These are phyloP conservation scores for Penicillium italicum DNA, from an alignment of 2,329 filamentous ascomycete genomes.

Conservation along the genomic window DNA sequence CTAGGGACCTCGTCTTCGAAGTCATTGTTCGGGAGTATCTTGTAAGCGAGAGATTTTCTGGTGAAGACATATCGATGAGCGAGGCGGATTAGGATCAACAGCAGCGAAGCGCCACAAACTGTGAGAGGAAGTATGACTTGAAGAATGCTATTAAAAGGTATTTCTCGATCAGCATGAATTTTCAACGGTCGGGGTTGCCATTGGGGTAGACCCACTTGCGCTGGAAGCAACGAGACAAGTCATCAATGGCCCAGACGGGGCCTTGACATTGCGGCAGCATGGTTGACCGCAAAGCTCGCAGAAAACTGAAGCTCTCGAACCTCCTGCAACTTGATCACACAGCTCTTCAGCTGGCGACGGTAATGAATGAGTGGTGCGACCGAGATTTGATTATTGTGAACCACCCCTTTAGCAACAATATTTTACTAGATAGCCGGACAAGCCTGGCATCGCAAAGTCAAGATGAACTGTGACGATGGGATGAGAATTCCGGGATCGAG, in stretches of 20 bases:
- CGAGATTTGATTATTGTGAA: neutral
- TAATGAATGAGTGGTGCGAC: conserved; percentile 9
- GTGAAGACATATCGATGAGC: conserved; percentile 52
- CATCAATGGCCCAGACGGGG: conserved; percentile 59
- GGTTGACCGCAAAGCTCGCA: conserved; percentile 14
- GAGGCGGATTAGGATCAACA: conserved; percentile 60
- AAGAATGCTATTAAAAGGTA: conserved; percentile 59
- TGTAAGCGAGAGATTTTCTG: conserved; percentile 58
- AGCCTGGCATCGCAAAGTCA: conserved; percentile 27
- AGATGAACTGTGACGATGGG: conserved; percentile 3
- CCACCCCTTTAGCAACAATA: conserved; percentile 16
- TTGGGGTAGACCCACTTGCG: conserved; percentile 44
- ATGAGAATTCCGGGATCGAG: conserved; percentile 8
- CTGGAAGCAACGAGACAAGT: conserved; percentile 61
- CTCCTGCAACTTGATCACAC: conserved; percentile 7
- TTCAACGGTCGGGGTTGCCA: neutral
- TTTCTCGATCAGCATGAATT: conserved; percentile 13
- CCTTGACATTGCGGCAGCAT: conserved; percentile 58
- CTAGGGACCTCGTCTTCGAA: conserved; percentile 51
- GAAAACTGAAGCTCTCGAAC: conserved; percentile 13
- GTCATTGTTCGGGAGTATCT: conserved; percentile 35
- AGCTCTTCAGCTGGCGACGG: conserved; percentile 2
- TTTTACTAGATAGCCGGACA: conserved; percentile 21
- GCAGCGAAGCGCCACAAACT: conserved; percentile 65
- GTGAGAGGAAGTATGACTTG: conserved; percentile 75